Evolutionary conservation across 2,329 filamentous ascomycete species (phyloP), one percentile per base, ranked within the genome.

Genomic region (Pseudohalonectria lignicola): DNA sequence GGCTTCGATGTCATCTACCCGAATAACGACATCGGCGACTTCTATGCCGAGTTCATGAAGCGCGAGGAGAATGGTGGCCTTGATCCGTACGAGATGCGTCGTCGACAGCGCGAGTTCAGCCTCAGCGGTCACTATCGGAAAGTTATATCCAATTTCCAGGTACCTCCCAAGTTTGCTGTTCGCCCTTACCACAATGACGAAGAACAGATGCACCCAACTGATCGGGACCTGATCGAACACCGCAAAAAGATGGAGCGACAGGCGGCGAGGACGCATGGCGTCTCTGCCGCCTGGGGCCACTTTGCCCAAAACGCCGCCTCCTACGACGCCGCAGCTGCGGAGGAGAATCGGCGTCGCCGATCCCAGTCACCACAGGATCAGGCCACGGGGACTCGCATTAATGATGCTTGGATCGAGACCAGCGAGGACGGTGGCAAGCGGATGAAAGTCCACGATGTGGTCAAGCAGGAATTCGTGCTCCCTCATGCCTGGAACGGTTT

Each of bases 1-100:
- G 92, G 92, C 15, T 95, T 79, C 62, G 87, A 94, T 49, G 75
- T 96, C 29, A 59, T 84, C 26, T 98, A 96, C 54, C 92, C 92
- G 0, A 55, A 68, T 17, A 96, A 98, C 56, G 76, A 76, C 26
- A 76, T 94, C 44, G 86, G 82, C n/a, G 69, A 76, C 3, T 94
- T 82, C 56, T 98, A 96, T 62, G 71, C 72, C 45, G 70, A 76
- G 3, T 93, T 95, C 61, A 98, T 98, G 93, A 74, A 63, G 23
- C 82, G 73, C 37, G 73, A 82, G 34, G 72, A 76, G 44, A 88
- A 92, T 43, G 90, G 90, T 10, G 63, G 67, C 1, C 67, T 98
- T 11, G 79, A 94, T 55, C 90, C 92, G 1, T 72, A 81, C 51
- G 71, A 86, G 45, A 96, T 98, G 92, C 79, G 85, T 11, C 76